These are phyloP conservation scores for Irpex lacteus DNA, from an alignment of 1,284 basidiomycete genomes.

Conservation along the genomic window DNA sequence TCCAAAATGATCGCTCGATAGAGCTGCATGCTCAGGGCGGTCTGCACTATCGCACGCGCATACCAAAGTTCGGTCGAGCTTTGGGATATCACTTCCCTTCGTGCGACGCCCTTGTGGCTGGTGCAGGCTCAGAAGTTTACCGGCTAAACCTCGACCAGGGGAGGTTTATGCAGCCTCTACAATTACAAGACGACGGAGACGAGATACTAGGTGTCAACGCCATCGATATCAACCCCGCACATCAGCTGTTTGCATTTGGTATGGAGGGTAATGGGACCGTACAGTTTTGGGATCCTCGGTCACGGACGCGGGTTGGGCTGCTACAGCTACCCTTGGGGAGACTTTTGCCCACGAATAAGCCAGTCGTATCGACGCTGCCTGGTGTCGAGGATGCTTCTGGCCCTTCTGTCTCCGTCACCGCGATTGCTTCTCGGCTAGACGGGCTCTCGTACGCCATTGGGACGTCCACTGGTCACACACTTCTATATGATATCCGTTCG, in stretches of 20 bases:
- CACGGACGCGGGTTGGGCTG: conserved; percentile 73
- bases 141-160: conserved; percentile 96
- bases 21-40: conserved; percentile 95
- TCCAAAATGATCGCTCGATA: conserved; percentile 94
- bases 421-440: conserved; percentile 81
- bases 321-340: conserved; percentile 73
- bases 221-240: conserved; percentile 92
- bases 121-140: conserved; percentile 80
- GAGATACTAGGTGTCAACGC: conserved; percentile 83
- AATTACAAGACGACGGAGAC: conserved; percentile 49
- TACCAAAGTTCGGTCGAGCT: conserved; percentile 92
- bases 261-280: conserved; percentile 82
- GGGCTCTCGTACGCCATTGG: conserved; percentile 94
- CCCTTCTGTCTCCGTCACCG: conserved; percentile 69
- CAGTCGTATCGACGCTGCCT: conserved; percentile 30
- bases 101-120: conserved; percentile 60
- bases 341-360: conserved; percentile 44
- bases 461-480: conserved; percentile 91
- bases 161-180: conserved; percentile 82
- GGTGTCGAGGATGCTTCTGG: conserved; percentile 39
- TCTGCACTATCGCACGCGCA: conserved; percentile 88
- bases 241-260: conserved; percentile 90
- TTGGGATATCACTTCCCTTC: conserved; percentile 68
- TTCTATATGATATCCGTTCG: conserved; percentile 93
- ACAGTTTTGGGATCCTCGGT: conserved; percentile 96